Evolutionary conservation across 2,329 filamentous ascomycete genomes (phyloP).

Genomic region (Penicillium sp.): DNA sequence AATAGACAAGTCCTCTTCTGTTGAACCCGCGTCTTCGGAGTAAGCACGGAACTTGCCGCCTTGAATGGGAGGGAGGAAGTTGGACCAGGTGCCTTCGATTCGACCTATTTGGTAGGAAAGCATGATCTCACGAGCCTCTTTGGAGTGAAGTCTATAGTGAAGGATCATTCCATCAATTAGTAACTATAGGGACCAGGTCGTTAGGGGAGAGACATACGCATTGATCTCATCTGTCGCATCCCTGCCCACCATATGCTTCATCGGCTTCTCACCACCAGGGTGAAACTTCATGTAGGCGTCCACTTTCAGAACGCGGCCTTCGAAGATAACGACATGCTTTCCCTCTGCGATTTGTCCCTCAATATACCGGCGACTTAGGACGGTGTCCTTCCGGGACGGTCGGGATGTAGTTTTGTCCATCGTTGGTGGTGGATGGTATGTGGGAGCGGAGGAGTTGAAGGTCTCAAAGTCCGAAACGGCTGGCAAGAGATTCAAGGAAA

Average conservation of each 20-base stretch:
- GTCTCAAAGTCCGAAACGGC: not conserved
- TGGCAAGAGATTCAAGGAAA: not conserved
- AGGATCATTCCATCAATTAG: not conserved
- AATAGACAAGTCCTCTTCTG: conserved; percentile 41
- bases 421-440: conserved; percentile 14
- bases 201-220: conserved; percentile 66
- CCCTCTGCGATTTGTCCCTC: conserved; percentile 86
- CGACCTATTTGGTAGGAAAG: conserved; percentile 80
- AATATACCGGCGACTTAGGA: conserved; percentile 69
- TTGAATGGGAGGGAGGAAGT: conserved; percentile 90
- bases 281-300: conserved; percentile 90
- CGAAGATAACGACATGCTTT: conserved; percentile 77
- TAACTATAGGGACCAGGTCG: not conserved
- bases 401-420: conserved; percentile 32
- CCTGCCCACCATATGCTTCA: conserved; percentile 89
- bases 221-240: conserved; percentile 95
- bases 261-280: conserved; percentile 88
- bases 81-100: conserved; percentile 80
- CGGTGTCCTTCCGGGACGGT: conserved; percentile 51
- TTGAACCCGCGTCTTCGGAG: conserved; percentile 52
- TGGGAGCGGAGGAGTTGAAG: not conserved
- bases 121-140: conserved; percentile 78
- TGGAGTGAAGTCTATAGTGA: conserved; percentile 74
- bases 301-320: conserved; percentile 81
- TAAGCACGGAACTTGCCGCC: conserved; percentile 75